Conservation (phyloP, 2,329 filamentous ascomycete species). For the Elsinoe arachidis region DNA sequence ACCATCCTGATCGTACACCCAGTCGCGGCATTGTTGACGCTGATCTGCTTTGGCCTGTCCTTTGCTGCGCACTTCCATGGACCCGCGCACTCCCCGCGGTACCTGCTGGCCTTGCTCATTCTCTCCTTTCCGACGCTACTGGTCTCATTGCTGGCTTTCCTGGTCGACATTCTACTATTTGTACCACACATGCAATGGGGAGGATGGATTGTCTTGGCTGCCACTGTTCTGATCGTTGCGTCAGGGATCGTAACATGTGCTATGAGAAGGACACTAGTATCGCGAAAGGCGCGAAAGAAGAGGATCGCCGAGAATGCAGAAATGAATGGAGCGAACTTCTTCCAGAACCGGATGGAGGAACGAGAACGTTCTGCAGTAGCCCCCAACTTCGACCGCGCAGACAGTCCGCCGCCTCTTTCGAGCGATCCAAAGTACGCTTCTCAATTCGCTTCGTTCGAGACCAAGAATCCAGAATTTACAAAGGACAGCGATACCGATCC, state of each 20-base stretch:
- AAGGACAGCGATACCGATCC: constrained; percentile 59
- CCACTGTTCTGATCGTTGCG: constrained; percentile 74
- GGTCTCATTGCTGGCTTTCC: constrained; percentile 74
- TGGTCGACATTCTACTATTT: constrained; percentile 90
- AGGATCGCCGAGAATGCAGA: constrained; percentile 89
- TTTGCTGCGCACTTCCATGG: constrained; percentile 75
- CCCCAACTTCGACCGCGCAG: constrained; percentile 34
- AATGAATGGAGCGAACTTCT: constrained; percentile 93
- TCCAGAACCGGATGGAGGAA: constrained; percentile 40
- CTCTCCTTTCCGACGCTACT: constrained; percentile 78
- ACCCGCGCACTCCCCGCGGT: constrained; percentile 82
- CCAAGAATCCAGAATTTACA: constrained; percentile 32
- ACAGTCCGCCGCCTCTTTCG: constrained; percentile 46
- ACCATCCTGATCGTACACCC: constrained; percentile 88
- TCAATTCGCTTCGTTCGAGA: constrained; percentile 57
- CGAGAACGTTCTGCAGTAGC: constrained; percentile 29
- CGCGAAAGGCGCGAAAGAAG: constrained; percentile 85
- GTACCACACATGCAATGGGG: constrained; percentile 91
- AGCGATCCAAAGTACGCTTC: constrained; percentile 43
- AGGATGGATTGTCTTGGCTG: constrained; percentile 83
- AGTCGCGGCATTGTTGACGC: constrained; percentile 73
- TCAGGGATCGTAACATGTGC: constrained; percentile 83
- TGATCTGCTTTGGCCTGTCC: constrained; percentile 76
- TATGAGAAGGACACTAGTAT: constrained; percentile 86
- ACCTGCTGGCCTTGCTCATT: constrained; percentile 76